phyloP scores from a whole-genome alignment of 139 green algal genomes.

The Micractinium sp. region DNA sequence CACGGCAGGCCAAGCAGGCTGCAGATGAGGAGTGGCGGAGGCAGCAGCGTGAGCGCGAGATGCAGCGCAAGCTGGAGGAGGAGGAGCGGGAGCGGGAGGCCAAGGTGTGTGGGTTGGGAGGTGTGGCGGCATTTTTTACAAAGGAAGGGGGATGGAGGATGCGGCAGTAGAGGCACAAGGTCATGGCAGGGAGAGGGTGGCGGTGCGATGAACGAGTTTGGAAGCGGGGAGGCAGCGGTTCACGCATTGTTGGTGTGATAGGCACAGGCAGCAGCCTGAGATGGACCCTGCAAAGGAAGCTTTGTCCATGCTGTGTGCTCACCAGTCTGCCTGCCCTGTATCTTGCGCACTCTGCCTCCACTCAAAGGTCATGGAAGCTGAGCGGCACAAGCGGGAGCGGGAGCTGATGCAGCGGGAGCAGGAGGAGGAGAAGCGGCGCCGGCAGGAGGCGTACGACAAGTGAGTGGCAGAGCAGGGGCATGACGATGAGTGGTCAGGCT shows the following conservation, averaged over 20 bases:
- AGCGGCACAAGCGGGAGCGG: slow-evolving; percentile 51
- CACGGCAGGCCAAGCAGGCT: slow-evolving; percentile 60
- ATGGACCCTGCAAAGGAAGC: background rate
- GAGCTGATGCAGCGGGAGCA: slow-evolving; percentile 40
- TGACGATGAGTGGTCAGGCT: background rate
- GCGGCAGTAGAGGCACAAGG: too few relatives aligned
- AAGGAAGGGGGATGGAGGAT: background rate
- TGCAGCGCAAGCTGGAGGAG: slow-evolving; percentile 54
- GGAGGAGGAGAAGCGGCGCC: slow-evolving; percentile 49
- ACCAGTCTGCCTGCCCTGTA: too few relatives aligned
- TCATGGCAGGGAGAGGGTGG: too few relatives aligned
- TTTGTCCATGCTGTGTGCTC: background rate
- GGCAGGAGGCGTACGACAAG: slow-evolving; percentile 60
- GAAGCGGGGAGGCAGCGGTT: too few relatives aligned
- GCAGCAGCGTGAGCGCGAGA: slow-evolving; percentile 76
- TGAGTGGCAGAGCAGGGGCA: slow-evolving; percentile 23
- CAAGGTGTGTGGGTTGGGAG: slow-evolving; percentile 24
- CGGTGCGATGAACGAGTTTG: too few relatives aligned
- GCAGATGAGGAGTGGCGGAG: slow-evolving; percentile 70
- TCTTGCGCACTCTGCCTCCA: too few relatives aligned
- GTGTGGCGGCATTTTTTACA: background rate
- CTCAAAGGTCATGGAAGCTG: slow-evolving; percentile 58
- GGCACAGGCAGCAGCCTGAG: background rate
- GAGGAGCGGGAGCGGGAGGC: slow-evolving; percentile 54
- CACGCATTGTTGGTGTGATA: background rate